Evolutionary conservation across 768 basidiomycete genomes (phyloP).

Genomic region (Pulveroboletus sp.): DNA sequence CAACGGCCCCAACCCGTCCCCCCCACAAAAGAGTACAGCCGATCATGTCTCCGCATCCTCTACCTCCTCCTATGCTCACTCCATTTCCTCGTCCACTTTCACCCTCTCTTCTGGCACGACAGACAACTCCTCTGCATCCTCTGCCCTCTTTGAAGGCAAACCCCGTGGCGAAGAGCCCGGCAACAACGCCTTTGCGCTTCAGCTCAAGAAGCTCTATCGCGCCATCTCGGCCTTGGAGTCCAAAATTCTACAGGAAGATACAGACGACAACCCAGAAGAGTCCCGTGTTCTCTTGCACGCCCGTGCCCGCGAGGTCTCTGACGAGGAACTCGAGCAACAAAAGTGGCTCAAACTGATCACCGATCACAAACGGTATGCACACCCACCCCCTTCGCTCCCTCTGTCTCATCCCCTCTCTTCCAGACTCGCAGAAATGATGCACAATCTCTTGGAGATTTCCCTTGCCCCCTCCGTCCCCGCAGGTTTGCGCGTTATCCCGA

Average conservation of each 20-base stretch:
- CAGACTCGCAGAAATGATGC: conserved; percentile 88
- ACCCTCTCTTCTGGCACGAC: conserved; percentile 73
- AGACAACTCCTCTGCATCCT: conserved; percentile 69
- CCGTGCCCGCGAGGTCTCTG: conserved; percentile 31
- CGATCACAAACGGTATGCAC: conserved; percentile 82
- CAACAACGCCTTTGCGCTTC: conserved; percentile 64
- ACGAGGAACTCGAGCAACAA: conserved; percentile 66
- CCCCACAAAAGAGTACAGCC: conserved; percentile 58
- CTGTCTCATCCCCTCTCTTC: neutral
- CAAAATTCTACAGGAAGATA: conserved; percentile 61
- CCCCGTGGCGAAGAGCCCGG: conserved; percentile 50
- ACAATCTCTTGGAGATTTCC: conserved; percentile 81
- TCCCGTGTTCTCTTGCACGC: conserved; percentile 34
- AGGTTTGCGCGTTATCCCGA: conserved; percentile 83
- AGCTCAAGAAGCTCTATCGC: conserved; percentile 82
- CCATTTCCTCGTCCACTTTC: conserved; percentile 63
- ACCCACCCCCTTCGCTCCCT: neutral
- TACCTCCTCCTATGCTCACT: conserved; percentile 69
- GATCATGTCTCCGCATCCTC: conserved; percentile 76
- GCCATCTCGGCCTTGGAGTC: conserved; percentile 76
- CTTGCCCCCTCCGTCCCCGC: conserved; percentile 85
- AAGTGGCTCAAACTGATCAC: conserved; percentile 68
- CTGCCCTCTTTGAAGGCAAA: conserved; percentile 60
- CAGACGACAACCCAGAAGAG: conserved; percentile 48
- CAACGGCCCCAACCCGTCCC: conserved; percentile 38